Conservation (phyloP, 441 rosid species). For the Corymbia citriodora region DNA sequence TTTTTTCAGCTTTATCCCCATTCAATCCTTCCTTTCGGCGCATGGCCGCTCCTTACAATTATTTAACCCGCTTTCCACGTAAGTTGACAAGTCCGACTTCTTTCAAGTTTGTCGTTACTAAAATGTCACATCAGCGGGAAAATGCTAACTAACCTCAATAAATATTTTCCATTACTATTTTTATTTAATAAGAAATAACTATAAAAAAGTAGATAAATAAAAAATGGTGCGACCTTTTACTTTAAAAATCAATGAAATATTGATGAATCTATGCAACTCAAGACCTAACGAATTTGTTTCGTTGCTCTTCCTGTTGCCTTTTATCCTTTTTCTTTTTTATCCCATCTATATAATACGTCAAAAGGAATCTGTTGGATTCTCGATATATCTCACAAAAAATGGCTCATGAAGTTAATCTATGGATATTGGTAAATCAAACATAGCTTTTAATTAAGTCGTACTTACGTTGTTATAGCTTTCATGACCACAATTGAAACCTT, state of each 20-base stretch:
- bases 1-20: too few species aligned
- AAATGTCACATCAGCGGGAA: too few species aligned
- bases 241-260: too few species aligned
- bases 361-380: not conserved
- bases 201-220: too few species aligned
- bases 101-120: too few species aligned
- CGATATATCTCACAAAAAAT: not conserved
- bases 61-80: too few species aligned
- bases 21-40: too few species aligned
- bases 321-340: not conserved
- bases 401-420: not conserved
- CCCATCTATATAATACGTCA: not conserved
- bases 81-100: rapidly evolving
- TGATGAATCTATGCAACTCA: rapidly evolving
- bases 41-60: too few species aligned
- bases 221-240: not conserved
- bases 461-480: not conserved
- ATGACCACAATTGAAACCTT: not conserved
- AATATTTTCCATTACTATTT: too few species aligned
- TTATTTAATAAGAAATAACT: too few species aligned
- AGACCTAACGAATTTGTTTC: rapidly evolving
- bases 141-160: too few species aligned
- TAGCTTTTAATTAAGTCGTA: not conserved
- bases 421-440: not conserved
- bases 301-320: not conserved